Evolutionary conservation across 768 basidiomycete genomes (phyloP), one percentile per base, ranked within the genome.

Genomic region (Tricholoma hemisulphureum): DNA sequence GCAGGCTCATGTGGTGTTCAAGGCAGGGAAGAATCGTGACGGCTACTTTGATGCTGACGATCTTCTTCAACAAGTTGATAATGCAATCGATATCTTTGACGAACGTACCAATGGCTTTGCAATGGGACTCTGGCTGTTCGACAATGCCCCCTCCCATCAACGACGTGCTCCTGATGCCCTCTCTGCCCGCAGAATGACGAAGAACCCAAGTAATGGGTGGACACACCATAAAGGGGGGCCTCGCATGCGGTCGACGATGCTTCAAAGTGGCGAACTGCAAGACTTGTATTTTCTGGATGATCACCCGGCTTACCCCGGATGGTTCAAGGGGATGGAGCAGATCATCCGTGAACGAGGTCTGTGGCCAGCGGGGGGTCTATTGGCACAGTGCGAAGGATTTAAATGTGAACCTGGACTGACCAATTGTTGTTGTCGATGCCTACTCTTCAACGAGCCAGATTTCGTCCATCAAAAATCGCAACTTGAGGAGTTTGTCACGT

Each of bases 281-380:
- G 32, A 55, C 21, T 63, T 78, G 7, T 76, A 76, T 62, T 77
- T 63, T 55, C 58, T 58, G 2, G 60, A 68, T 18, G 56, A 71
- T 51, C 71, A 46, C 43, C 43, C 43, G n/a, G 24, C 18, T 20
- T 26, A 20, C 20, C 43, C 20, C 43, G 43, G 49, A 13, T 65
- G 59, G 63, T 76, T 75, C 62, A 76, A 76, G 59, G 71, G 76
- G 16, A 76, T 75, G 72, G 67, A 72, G 53, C 21, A 55, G 16
- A 67, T 68, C 23, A 59, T 67, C 28, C 4, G 23, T 28, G 62
- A 74, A 51, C 64, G 66, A 23, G 57, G 58, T 1, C 58, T 68
- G n/a, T 64, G 57, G 58, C 58, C 58, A 37, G 50, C 39, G 16
- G 29, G 24, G n/a, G 65, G 68, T 2, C 58, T 73, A 1, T 51